phyloP scores from a whole-genome alignment of 2,329 filamentous ascomycete genomes.

The Aspergillus versicolor region DNA sequence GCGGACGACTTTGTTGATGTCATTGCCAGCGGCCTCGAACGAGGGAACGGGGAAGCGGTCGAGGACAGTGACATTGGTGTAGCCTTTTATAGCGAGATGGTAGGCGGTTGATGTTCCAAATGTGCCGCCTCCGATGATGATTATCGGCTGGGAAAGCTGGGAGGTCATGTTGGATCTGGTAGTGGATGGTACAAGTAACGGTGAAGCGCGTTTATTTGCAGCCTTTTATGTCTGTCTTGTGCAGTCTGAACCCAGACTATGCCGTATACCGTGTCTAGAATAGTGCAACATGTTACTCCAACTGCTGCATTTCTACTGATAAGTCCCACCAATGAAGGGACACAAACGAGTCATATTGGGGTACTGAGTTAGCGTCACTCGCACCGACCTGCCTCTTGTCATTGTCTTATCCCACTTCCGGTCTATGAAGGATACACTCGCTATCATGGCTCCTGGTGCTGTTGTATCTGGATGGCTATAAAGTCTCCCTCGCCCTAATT shows the following conservation, averaged over 20 bases:
- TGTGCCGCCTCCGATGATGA: conserved; percentile 54
- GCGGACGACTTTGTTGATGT: conserved; percentile 55
- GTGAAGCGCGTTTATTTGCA: no score
- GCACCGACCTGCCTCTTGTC: background rate
- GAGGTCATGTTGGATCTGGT: background rate
- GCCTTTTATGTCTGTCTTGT: background rate
- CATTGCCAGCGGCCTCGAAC: conserved; percentile 23
- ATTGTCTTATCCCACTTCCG: background rate
- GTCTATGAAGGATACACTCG: background rate
- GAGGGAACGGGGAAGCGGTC: conserved; percentile 29
- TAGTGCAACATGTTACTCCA: background rate
- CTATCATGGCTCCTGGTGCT: background rate
- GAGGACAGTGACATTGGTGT: conserved; percentile 47
- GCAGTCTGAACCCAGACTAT: no score
- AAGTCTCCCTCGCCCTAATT: background rate
- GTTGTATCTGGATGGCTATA: background rate
- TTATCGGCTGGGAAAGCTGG: conserved; percentile 1
- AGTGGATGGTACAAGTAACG: no score
- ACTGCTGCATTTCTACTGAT: background rate
- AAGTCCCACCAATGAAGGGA: background rate
- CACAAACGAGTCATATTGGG: background rate
- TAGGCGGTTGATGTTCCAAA: conserved; percentile 51
- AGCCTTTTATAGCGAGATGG: conserved; percentile 34
- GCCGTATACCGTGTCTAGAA: background rate
- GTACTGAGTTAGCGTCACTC: background rate